Percentiles rank a stretch among this genome's conserved stretches.
phyloP scores from a whole-genome alignment of 1,284 basidiomycete species.

The Ustilago xerochloae region DNA sequence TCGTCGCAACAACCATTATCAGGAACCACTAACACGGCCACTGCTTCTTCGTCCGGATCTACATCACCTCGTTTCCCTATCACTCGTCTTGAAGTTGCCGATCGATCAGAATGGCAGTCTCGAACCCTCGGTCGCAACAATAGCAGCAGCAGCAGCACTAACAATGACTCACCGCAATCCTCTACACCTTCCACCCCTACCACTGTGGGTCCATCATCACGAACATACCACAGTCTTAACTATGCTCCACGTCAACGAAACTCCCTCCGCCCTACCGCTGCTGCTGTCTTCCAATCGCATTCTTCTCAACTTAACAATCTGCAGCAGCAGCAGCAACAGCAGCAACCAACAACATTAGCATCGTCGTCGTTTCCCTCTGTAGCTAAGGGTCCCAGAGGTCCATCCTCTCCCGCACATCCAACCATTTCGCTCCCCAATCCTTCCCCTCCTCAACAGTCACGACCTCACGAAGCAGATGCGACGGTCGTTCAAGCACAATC shows the following conservation, averaged over 20 bases:
- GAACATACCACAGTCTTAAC: constrained; percentile 32
- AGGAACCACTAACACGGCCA: neutral
- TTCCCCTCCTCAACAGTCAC: neutral
- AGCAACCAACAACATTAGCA: neutral
- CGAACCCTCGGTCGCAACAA: constrained; percentile 13
- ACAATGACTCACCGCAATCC: constrained; percentile 9
- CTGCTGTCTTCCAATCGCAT: constrained; percentile 24
- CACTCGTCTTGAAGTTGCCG: constrained; percentile 13
- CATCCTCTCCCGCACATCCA: constrained; percentile 26
- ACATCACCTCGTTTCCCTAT: constrained; percentile 27
- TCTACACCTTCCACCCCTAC: constrained; percentile 22
- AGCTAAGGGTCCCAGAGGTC: no score
- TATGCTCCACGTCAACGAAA: constrained; percentile 29
- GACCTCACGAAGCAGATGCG: constrained; percentile 6
- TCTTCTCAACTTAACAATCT: constrained; percentile 5
- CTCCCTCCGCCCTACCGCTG: constrained; percentile 18
- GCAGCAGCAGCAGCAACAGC: neutral
- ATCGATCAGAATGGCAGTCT: constrained; percentile 26
- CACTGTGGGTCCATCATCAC: constrained; percentile 2
- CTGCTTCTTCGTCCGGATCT: neutral
- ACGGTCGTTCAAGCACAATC: constrained; percentile 5
- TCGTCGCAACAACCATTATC: neutral
- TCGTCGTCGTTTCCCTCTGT: constrained; percentile 4
- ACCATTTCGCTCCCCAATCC: constrained; percentile 21
- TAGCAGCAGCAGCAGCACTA: neutral